Conservation (phyloP, 768 basidiomycete genomes). For the Calocera viscosa region DNA sequence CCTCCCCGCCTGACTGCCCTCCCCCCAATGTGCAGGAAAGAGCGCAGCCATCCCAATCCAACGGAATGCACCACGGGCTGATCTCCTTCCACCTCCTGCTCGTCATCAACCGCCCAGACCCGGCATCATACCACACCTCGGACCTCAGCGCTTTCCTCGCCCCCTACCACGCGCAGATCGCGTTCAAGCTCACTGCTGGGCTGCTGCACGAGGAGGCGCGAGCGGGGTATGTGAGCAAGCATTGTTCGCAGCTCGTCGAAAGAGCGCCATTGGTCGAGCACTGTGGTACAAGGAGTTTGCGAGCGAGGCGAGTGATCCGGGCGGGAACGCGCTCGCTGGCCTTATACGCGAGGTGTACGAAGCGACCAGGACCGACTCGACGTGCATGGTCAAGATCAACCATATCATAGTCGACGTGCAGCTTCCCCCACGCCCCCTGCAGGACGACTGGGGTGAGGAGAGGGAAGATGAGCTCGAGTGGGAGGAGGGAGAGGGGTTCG, state of each 20-base stretch:
- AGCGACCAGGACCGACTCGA: slow-evolving; percentile 58
- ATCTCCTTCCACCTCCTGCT: slow-evolving; percentile 66
- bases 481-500: slow-evolving; percentile 42
- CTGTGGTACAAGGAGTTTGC: slow-evolving; percentile 11
- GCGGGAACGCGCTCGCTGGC: slow-evolving; percentile 43
- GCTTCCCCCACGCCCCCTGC: slow-evolving; percentile 67
- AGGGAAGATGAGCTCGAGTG: slow-evolving; percentile 39
- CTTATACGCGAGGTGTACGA: slow-evolving; percentile 74
- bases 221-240: slow-evolving; percentile 70
- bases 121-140: slow-evolving; percentile 33
- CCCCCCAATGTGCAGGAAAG: background rate
- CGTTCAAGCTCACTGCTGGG: slow-evolving; percentile 82
- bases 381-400: slow-evolving; percentile 68
- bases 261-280: slow-evolving; percentile 58
- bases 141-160: slow-evolving; percentile 72
- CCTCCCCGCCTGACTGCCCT: background rate
- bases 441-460: slow-evolving; percentile 23
- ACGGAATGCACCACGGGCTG: slow-evolving; percentile 15
- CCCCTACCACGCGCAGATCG: slow-evolving; percentile 76
- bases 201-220: slow-evolving; percentile 83
- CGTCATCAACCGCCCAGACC: slow-evolving; percentile 80
- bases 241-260: slow-evolving; percentile 58
- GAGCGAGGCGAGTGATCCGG: slow-evolving; percentile 43
- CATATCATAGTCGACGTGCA: slow-evolving; percentile 74
- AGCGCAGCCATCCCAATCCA: background rate